phyloP scores from a whole-genome alignment of 2,329 filamentous ascomycete species.

The Ascochyta pisi region DNA sequence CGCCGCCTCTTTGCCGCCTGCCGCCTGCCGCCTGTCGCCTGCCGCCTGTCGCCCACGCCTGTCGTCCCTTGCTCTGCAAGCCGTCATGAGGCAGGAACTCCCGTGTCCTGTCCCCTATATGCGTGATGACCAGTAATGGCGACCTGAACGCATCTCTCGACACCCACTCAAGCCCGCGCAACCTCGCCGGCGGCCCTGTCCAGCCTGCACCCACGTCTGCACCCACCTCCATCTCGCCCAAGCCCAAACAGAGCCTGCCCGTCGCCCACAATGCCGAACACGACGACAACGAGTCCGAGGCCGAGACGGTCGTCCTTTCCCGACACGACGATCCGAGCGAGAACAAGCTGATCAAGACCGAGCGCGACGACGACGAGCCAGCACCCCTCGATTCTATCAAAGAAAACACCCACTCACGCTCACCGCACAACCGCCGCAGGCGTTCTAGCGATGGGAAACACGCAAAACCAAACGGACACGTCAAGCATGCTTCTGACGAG shows the following conservation, averaged over 20 bases:
- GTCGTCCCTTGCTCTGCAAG: constrained; percentile 38
- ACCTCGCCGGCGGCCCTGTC: constrained; percentile 1
- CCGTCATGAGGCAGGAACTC: constrained; percentile 50
- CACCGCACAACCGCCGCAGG: constrained; percentile 38
- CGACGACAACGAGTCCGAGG: constrained; percentile 56
- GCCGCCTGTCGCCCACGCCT: constrained; percentile 28
- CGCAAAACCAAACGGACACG: constrained; percentile 37
- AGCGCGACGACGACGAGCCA: constrained; percentile 42
- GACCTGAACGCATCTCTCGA: constrained; percentile 40
- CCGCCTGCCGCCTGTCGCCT: background rate
- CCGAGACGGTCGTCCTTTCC: constrained; percentile 57
- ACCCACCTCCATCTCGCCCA: constrained; percentile 30
- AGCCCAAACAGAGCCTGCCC: constrained; percentile 22
- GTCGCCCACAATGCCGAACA: constrained; percentile 36
- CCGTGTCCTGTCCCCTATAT: constrained; percentile 46
- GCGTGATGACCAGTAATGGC: constrained; percentile 52
- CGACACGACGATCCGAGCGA: constrained; percentile 51
- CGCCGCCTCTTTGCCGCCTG: constrained; percentile 16
- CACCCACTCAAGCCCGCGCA: constrained; percentile 24
- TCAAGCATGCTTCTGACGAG: constrained; percentile 39
- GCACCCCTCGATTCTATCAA: constrained; percentile 36
- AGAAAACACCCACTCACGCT: constrained; percentile 33
- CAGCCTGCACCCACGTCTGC: constrained; percentile 16
- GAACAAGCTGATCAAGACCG: constrained; percentile 51
- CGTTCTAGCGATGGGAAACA: constrained; percentile 32